A percentile compares a stretch with the other conserved stretches of the same genome.
Conservation (phyloP, 352 stramenopile genomes). For the Pythium myriotylum region DNA sequence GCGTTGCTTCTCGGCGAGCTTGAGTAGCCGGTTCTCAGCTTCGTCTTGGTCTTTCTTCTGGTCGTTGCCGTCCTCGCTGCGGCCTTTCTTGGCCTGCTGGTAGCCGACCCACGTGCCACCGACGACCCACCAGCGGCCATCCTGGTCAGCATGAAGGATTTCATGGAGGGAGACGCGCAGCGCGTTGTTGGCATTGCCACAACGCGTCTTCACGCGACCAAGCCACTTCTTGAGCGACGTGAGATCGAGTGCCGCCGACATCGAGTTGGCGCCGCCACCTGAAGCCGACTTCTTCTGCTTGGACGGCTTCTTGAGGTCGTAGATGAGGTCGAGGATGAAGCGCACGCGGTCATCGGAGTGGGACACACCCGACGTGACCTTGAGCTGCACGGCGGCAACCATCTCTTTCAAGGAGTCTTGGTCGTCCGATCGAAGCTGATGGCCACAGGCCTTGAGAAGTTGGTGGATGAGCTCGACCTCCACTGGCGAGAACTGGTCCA, state of each 20-base stretch:
- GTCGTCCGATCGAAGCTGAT: conserved; percentile 86
- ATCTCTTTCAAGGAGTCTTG: conserved; percentile 84
- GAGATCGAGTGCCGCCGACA: conserved; percentile 62
- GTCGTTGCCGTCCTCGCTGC: conserved; percentile 21
- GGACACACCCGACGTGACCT: conserved; percentile 38
- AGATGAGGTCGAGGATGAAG: conserved; percentile 95
- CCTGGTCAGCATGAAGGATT: conserved; percentile 77
- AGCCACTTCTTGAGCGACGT: conserved; percentile 92
- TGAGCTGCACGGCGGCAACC: conserved; percentile 80
- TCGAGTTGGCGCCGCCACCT: conserved; percentile 16
- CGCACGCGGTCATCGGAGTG: conserved; percentile 59
- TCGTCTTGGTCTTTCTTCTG: conserved; percentile 25
- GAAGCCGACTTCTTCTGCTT: conserved; percentile 75
- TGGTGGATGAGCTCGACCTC: conserved; percentile 90
- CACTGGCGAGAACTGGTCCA: conserved; percentile 67
- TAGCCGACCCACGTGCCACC: conserved; percentile 93
- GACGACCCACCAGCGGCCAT: conserved; percentile 97
- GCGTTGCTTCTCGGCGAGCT: conserved; percentile 94
- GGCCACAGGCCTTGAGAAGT: conserved; percentile 78
- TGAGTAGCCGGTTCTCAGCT: conserved; percentile 77
- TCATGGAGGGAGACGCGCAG: conserved; percentile 76
- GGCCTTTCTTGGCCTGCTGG: conserved; percentile 36
- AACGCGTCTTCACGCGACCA: conserved; percentile 94
- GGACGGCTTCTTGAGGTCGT: conserved; percentile 95
- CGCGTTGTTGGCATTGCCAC: conserved; percentile 72